Evolutionary conservation across 352 stramenopile species (phyloP), one percentile per base, ranked within the genome.

Genomic region (Phytophthora palmivora): DNA sequence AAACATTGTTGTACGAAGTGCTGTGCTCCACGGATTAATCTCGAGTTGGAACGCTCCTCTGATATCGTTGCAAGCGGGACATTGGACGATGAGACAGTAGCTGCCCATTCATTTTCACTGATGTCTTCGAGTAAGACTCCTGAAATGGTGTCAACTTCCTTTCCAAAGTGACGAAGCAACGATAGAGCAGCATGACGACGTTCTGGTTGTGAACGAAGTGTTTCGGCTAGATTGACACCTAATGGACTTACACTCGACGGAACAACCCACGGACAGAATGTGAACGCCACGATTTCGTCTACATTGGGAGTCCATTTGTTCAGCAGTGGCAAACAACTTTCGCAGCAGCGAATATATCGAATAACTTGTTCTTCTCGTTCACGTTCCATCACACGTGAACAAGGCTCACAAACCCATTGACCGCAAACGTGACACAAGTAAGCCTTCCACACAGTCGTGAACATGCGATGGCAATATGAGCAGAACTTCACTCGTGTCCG

Each of bases 1-100:
- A 86, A 74, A 34, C 79, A 88, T 42, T 86, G 76, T 45, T 88
- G 76, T 10, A 84, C 73, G 32, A 88, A 67, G 30, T 75, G 47
- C 37, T 84, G 74, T 3, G 62, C 70, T 0, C 51, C 50, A 14
- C 58, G 50, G 39, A 48, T 66, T 10, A 70, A 7, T 21, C 34
- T 39, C 54, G 62, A 64, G 34, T 48, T 51, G 2, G 48, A 61
- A 15, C 55, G 62, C 22, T 59, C 30, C 15, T 47, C 42, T 21
- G 47, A 21, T 18, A 24, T 15, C 0, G 43, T 53, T 12, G 42
- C 44, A 9, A 16, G 8, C 12, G 47, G 18, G 22, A 5, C 37
- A 32, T 45, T 38, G 1, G 36, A 69, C 26, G 47, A 52, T 42
- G 51, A 70, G 2, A 63, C 59, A 0, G 63, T 73, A 4, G 67